Conservation (phyloP, 345 rosid genomes). For the Sonneratia alba region DNA sequence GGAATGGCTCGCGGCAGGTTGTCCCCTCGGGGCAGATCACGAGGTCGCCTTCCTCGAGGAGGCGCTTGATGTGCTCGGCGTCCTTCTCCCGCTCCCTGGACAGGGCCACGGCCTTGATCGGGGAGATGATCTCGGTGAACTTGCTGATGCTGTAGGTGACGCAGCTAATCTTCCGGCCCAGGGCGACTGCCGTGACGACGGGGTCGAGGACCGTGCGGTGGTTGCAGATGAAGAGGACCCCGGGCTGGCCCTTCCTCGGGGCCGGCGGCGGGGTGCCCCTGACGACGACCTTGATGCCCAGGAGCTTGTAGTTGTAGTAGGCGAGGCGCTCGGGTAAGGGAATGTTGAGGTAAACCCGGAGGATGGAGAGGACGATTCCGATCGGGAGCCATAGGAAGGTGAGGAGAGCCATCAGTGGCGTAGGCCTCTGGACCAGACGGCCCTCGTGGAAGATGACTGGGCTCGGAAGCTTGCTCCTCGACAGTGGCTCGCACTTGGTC, state of each 20-base stretch:
- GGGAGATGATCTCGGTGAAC: constrained; percentile 74
- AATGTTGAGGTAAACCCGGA: constrained; percentile 51
- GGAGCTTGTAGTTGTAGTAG: constrained; percentile 41
- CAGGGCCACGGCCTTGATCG: constrained; percentile 79
- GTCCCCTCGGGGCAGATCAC: constrained; percentile 97
- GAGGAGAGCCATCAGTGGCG: constrained; percentile 49
- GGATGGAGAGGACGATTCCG: constrained; percentile 41
- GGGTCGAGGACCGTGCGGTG: constrained; percentile 87
- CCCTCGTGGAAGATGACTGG: constrained; percentile 74
- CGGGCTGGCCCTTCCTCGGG: constrained; percentile 62
- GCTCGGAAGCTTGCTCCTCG: constrained; percentile 60
- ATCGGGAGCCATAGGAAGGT: constrained; percentile 66
- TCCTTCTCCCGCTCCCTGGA: constrained; percentile 77
- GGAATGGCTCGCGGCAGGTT: constrained; percentile 86
- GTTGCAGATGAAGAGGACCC: constrained; percentile 83
- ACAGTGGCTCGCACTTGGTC: constrained; percentile 56
- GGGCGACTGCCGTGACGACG: constrained; percentile 65
- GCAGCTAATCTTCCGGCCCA: constrained; percentile 81
- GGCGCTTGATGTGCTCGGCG: constrained; percentile 57
- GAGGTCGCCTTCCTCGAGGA: constrained; percentile 81
- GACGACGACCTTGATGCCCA: constrained; percentile 46
- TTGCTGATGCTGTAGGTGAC: constrained; percentile 95
- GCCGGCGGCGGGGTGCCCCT: constrained; percentile 72
- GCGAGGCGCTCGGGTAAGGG: constrained; percentile 62
- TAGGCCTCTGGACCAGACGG: constrained; percentile 57